A percentile compares a stretch with the other conserved stretches of the same genome.
Conservation (phyloP, 83 land plant genomes). For the Picea abies region DNA sequence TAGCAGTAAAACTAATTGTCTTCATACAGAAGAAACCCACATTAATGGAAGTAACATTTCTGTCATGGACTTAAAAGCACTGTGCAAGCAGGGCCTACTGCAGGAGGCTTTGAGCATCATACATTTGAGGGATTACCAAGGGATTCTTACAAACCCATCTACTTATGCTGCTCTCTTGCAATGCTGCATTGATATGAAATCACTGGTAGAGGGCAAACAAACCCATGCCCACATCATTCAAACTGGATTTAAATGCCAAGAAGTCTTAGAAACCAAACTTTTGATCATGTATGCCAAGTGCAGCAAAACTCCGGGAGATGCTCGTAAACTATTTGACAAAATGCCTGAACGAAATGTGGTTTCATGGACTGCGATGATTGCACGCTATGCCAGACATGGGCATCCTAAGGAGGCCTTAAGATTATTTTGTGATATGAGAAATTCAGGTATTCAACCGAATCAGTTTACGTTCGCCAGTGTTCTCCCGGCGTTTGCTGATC, state of each 20-base stretch:
- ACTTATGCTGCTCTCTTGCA: neutral
- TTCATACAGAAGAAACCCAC: too few species aligned
- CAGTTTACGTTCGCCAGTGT: neutral
- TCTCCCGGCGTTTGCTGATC: conserved; percentile 2
- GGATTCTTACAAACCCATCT: neutral
- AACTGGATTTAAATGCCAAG: neutral
- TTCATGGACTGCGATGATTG: conserved; percentile 1
- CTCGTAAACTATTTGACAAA: conserved; percentile 3
- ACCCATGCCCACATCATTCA: neutral
- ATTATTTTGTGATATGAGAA: neutral
- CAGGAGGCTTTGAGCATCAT: neutral
- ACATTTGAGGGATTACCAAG: neutral
- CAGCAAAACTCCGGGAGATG: conserved; percentile 1
- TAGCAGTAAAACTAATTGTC: too few species aligned
- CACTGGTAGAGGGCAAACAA: neutral
- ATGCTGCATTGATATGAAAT: neutral
- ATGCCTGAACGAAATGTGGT: neutral
- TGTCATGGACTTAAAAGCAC: neutral
- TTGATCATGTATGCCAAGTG: conserved; percentile 22
- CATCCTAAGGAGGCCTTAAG: neutral
- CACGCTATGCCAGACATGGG: conserved; percentile 3
- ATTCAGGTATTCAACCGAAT: neutral
- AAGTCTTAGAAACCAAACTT: conserved; percentile 6
- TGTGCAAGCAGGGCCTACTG: conserved; percentile 2
- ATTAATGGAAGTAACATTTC: too few species aligned